A percentile compares a stretch with the other conserved stretches of the same genome.
Evolutionary conservation across 371 early-diverging fungal species (phyloP).

Genomic region (Circinella umbellata): DNA sequence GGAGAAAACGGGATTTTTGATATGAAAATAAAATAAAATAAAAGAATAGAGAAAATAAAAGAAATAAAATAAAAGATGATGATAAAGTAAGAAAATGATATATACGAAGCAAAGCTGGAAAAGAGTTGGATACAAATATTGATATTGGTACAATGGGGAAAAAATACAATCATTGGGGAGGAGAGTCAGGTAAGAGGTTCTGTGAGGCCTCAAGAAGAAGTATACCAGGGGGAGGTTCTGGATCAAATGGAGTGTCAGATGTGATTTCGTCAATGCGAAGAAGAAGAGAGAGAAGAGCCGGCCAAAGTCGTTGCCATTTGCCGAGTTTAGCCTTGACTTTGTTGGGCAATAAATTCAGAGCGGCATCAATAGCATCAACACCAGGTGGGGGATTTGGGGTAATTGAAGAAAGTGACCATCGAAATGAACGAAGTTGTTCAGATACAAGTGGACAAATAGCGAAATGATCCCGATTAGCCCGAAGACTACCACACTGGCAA

Average conservation of each 20-base stretch:
- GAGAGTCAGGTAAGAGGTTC: too few species aligned
- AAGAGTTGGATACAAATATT: too few species aligned
- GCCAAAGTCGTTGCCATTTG: neutral
- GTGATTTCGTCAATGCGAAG: slow-evolving; percentile 4
- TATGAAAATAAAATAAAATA: too few species aligned
- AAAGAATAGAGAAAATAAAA: too few species aligned
- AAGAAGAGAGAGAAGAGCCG: slow-evolving; percentile 6
- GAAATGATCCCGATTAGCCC: neutral
- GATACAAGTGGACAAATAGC: neutral
- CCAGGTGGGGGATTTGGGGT: too few species aligned
- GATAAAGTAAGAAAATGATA: too few species aligned
- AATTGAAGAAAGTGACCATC: neutral
- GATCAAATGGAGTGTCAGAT: neutral
- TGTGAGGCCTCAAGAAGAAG: too few species aligned
- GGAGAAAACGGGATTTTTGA: too few species aligned
- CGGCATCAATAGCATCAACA: neutral
- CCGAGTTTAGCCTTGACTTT: neutral
- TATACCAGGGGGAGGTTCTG: neutral
- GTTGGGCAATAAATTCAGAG: neutral
- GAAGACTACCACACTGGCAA: neutral
- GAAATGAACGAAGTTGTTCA: neutral
- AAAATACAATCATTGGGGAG: too few species aligned
- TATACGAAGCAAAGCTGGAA: too few species aligned
- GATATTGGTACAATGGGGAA: too few species aligned
- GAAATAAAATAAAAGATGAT: too few species aligned